Conservation (phyloP, 2,329 filamentous ascomycete genomes). For the Claviceps capensis region DNA sequence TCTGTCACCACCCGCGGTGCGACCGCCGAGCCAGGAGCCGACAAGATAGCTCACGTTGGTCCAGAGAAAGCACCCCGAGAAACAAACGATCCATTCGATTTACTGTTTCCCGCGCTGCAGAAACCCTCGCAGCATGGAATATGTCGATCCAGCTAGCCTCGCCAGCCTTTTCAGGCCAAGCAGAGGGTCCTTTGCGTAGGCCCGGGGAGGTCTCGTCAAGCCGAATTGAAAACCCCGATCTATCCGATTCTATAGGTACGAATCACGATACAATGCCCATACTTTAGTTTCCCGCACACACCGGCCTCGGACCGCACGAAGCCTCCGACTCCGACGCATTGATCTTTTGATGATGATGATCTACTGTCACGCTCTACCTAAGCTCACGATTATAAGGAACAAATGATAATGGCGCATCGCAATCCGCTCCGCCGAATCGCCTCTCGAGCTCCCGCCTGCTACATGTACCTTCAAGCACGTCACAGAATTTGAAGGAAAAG, state of each 20-base stretch:
- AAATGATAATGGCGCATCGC: slow-evolving; percentile 4
- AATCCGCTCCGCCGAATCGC: slow-evolving; percentile 7
- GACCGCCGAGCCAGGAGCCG: background rate
- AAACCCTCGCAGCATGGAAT: slow-evolving; percentile 19
- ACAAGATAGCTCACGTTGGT: no score
- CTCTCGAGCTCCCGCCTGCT: slow-evolving; percentile 14
- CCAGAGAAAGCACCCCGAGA: background rate
- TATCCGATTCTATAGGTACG: slow-evolving; percentile 18
- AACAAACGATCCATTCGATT: background rate
- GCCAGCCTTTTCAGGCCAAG: slow-evolving; percentile 14
- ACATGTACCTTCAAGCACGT: slow-evolving; percentile 54
- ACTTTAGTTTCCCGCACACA: background rate
- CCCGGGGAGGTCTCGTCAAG: slow-evolving; percentile 14
- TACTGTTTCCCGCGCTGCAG: background rate
- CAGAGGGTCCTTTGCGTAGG: slow-evolving; percentile 13
- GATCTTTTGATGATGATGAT: background rate
- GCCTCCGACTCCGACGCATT: background rate
- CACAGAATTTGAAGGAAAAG: slow-evolving; percentile 24
- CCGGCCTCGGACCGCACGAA: background rate
- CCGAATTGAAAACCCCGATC: slow-evolving; percentile 13
- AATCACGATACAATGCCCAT: slow-evolving; percentile 1
- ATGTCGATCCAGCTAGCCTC: slow-evolving; percentile 19
- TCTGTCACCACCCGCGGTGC: background rate
- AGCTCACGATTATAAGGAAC: slow-evolving; percentile 3
- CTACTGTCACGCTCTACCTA: background rate